Evolutionary conservation across 1,284 basidiomycete species (phyloP), one percentile per base, ranked within the genome.

Genomic region (Puccinia novopanici): DNA sequence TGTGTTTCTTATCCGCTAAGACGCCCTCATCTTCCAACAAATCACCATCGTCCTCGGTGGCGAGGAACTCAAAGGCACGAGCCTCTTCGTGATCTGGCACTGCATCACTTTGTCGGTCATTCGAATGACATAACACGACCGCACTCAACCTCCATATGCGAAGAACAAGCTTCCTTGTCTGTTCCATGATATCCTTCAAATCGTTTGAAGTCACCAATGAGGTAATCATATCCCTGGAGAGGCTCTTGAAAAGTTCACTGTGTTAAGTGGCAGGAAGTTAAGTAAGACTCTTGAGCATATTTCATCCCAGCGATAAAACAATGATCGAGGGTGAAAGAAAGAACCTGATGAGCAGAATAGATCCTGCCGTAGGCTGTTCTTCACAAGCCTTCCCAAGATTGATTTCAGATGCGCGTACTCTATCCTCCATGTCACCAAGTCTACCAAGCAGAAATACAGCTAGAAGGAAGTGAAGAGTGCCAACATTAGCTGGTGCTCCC

Each of bases 51-150:
- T n/a, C 57, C 37, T 61, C 67, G 22, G 55, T 37, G 30, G 30
- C 42, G 17, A 73, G 52, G n/a, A 80, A 54, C 22, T 72, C 70
- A 22, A 24, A 55, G 13, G 55, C 78, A 48, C 70, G n/a, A 61
- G 68, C 78, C 30, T 80, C 78, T 73, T 80, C 78, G 30, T 80
- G 70, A 67, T 80, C 70, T 27, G 67, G 68, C 40, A 80, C 17
- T 24, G 45, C 52, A 63, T 80, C 78, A n/a, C 13, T 17, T 40
- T 27, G 48, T 37, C 17, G 52, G 30, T 63, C 55, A 37, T 13
- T 73, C 13, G 57, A 72, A 40, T 72, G 52, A 9, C 78, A 80
- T 50, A 80, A 54, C 24, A 80, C 70, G 13, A 55, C n/a, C 27
- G 42, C 57, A 55, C 67, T 63, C 42, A 74, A 73, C 34, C 17